Evolutionary conservation across 768 basidiomycete genomes (phyloP).

Genomic region (Termitomyces sp.): DNA sequence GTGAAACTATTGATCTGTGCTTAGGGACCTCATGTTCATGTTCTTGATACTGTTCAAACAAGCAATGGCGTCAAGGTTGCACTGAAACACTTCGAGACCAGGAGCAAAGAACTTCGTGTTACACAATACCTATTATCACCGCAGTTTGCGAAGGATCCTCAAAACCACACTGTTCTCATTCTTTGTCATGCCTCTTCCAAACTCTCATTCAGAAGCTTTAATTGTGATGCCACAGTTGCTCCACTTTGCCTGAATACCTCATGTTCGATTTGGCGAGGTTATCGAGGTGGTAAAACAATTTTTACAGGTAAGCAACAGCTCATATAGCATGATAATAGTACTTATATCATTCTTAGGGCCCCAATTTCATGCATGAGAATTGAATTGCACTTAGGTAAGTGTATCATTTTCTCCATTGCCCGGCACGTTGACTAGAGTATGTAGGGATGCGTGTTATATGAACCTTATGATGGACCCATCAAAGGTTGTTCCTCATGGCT

Average conservation of each 20-base stretch:
- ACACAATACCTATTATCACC: constrained; percentile 13
- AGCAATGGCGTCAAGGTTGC: constrained; percentile 18
- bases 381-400: constrained; percentile 15
- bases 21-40: background rate
- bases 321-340: background rate
- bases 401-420: background rate
- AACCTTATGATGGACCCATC: constrained; percentile 17
- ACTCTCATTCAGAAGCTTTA: constrained; percentile 9
- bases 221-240: constrained; percentile 22
- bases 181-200: constrained; percentile 19
- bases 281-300: constrained; percentile 20
- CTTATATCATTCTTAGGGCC: constrained; percentile 12
- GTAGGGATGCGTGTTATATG: constrained; percentile 20
- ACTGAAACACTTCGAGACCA: constrained; percentile 13
- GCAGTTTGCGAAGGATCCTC: constrained; percentile 11
- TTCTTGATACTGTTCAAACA: constrained; percentile 17
- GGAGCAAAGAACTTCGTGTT: background rate
- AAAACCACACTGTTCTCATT: constrained; percentile 22
- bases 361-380: constrained; percentile 21
- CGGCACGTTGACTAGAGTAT: background rate
- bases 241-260: constrained; percentile 16
- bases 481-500: constrained; percentile 10
- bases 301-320: constrained; percentile 14
- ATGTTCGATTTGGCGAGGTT: constrained; percentile 20
- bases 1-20: background rate